These are phyloP conservation scores for Penicillium freii DNA, from an alignment of 2,329 filamentous ascomycete species.

Conservation along the genomic window DNA sequence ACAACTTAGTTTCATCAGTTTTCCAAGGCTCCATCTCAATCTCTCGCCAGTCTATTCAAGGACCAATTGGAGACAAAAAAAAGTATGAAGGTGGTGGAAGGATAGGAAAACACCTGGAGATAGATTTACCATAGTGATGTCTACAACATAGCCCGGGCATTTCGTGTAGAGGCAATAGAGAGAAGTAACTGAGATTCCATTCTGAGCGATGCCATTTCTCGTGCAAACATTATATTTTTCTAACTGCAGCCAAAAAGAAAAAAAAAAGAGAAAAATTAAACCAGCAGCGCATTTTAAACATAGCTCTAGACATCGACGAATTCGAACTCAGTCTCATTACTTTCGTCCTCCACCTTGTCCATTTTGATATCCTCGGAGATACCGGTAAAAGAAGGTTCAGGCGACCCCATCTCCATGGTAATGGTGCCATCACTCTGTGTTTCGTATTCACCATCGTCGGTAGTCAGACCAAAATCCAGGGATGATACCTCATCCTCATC, in stretches of 20 bases:
- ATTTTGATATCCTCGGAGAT: constrained; percentile 17
- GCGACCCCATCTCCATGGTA: constrained; percentile 14
- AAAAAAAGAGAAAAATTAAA: background rate
- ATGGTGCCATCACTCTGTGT: constrained; percentile 25
- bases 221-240: background rate
- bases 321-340: constrained; percentile 9
- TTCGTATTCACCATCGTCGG: constrained; percentile 16
- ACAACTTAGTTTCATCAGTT: too few species aligned
- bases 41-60: too few species aligned
- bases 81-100: too few species aligned
- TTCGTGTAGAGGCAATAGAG: background rate
- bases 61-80: background rate
- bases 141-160: too few species aligned
- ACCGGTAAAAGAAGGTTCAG: constrained; percentile 1
- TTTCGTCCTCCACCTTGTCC: constrained; percentile 10
- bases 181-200: background rate
- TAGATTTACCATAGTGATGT: background rate
- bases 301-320: background rate
- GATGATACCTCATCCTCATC: background rate
- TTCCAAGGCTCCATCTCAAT: too few species aligned
- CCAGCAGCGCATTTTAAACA: background rate
- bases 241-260: background rate
- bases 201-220: background rate
- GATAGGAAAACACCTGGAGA: too few species aligned
- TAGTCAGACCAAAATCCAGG: background rate